Evolutionary conservation across 805 yeast genomes (phyloP), one percentile per base, ranked within the genome.

Genomic region (Teunomyces tritomae): DNA sequence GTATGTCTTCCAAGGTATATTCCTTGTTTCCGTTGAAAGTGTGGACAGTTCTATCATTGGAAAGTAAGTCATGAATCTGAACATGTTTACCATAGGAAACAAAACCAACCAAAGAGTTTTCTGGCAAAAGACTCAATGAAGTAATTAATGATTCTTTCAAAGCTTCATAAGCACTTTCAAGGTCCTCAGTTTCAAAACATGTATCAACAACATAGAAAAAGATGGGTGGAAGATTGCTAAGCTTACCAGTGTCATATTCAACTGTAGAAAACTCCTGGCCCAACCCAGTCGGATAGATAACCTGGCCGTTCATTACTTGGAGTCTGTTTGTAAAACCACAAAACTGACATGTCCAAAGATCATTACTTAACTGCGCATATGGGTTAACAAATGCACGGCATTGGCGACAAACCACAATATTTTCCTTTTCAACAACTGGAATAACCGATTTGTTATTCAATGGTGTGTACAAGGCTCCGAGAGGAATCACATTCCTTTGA

Each of bases 81-180:
- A 83, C 84, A 57, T 81, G 71, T 47, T 80, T 80, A 4, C 88
- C 89, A 64, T 63, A 83, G 0, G 83, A 71, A 42, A 84, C 70
- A 20, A 84, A 64, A 0, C 85, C 86, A 34, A 84, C 78, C 32
- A 80, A 58, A 0, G 85, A 71, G 51, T 78, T 67, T 20, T 77
- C 73, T 0, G 87, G 87, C 29, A 84, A 62, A 20, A 82, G 65
- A 44, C 68, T 65, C 46, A 79, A 57, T 4, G 80, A 68, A 8
- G 70, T 58, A 13, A 70, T 51, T 14, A 84, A 58, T 2, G 79
- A 71, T 42, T 82, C 85, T 49, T 76, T 77, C 50, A 84, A 59
- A 0, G 83, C 71, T 10, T 58, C 54, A 45, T 58, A 68, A 1
- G 71, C 68, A 28, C 63, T 70, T 11, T 53, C 70, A 29, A 81